Base-by-base conservation (phyloP, 495 filamentous ascomycete genomes). In the Talaromyces liani region DNA sequence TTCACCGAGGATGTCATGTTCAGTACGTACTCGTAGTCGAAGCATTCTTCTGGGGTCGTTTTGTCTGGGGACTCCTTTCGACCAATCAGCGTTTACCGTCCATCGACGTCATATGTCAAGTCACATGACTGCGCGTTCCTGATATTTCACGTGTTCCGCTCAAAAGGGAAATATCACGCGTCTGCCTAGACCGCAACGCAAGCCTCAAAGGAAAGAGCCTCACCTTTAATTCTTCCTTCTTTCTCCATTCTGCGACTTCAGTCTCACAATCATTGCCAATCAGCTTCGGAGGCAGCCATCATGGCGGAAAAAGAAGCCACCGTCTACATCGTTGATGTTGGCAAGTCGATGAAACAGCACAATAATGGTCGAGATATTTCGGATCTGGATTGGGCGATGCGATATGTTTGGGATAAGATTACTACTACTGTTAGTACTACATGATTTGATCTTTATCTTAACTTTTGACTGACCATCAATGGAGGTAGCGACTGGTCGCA, bases 261-360 rank as follows among this genome's bases (percentile, higher is more conserved):
- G 4, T 5, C 3, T 27, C 27, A 27, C 27, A 27, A 24, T 3
- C 27, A 14, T 6, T 56, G 22, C 53, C 57, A 60, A 41, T 2
- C 27, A 41, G 34, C 34, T 60, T 25, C 9, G 31, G 29, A 4
- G 22, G 1, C 24, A 18, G 34, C 1, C 22, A 77, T 62, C 47
- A 98, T 98, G 94, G 90, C 94, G 33, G 88, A 91, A 57, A 99
- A 99, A 73, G 91, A 97, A 75, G 91, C 92, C 12, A 92, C 91
- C 5, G 86, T 98, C 16, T 99, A 95, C 74, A 86, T 98, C 68
- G 73, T 99, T 57, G 93, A 98, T 73, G 80, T 96, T 25, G 92
- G 91, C 58, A 75, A 73, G 65, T 91, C 94, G 20, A 98, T 96
- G 91, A 88, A 84, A 54, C 79, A 90, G 69, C 84, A 80, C 64